Evolutionary conservation across 169 alveolate genomes (phyloP).

Genomic region (Babesia bovis): DNA sequence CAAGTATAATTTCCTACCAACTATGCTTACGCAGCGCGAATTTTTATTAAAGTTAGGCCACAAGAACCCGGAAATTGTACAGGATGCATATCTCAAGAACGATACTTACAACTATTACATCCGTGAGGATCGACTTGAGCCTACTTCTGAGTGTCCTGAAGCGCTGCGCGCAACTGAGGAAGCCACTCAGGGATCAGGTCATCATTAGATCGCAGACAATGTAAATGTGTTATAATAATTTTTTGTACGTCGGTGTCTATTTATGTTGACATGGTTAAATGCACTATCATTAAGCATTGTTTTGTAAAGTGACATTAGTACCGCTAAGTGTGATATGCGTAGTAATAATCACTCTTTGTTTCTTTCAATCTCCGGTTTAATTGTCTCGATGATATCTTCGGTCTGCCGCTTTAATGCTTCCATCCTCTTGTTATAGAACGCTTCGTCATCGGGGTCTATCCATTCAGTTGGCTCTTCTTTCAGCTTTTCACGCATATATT

Average conservation of each 20-base stretch:
- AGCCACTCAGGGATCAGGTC: constrained; percentile 15
- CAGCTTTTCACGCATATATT: constrained; percentile 85
- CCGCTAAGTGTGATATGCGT: neutral
- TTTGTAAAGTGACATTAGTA: too few species aligned
- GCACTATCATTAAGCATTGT: too few species aligned
- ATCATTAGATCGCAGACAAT: constrained; percentile 35
- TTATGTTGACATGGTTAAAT: neutral
- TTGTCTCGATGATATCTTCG: constrained; percentile 27
- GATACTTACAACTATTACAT: constrained; percentile 47
- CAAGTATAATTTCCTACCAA: constrained; percentile 65
- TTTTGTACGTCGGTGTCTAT: neutral
- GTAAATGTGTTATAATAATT: neutral
- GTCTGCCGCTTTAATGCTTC: constrained; percentile 71
- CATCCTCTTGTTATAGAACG: constrained; percentile 80
- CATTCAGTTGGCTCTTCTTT: constrained; percentile 89
- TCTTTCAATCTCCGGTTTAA: constrained; percentile 10
- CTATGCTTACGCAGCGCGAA: constrained; percentile 51
- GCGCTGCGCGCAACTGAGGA: constrained; percentile 25
- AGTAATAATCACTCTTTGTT: neutral
- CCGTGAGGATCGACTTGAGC: constrained; percentile 50
- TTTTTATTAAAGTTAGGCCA: constrained; percentile 40
- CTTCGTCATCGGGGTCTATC: constrained; percentile 89
- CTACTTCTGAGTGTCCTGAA: constrained; percentile 30
- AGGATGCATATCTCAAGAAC: constrained; percentile 60
- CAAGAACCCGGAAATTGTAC: constrained; percentile 63